These are phyloP conservation scores for Didymella segeticola DNA, from an alignment of 2,329 filamentous ascomycete genomes.

Conservation along the genomic window DNA sequence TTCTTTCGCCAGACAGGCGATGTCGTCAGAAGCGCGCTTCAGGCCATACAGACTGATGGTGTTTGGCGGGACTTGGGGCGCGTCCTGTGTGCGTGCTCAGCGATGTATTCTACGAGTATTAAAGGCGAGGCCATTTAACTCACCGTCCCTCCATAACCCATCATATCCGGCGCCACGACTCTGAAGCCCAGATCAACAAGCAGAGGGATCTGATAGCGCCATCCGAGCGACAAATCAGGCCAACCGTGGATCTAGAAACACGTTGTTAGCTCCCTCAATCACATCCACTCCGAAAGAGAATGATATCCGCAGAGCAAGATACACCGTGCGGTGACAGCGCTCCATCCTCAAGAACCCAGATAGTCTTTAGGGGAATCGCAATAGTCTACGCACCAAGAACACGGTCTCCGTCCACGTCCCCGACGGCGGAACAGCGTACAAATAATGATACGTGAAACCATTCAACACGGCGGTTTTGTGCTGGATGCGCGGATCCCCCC, in stretches of 20 bases:
- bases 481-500: slow-evolving; percentile 70
- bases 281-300: slow-evolving; percentile 4
- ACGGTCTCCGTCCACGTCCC: slow-evolving; percentile 59
- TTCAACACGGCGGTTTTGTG: slow-evolving; percentile 69
- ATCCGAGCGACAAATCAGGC: slow-evolving; percentile 83
- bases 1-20: slow-evolving; percentile 72
- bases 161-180: slow-evolving; percentile 83
- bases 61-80: slow-evolving; percentile 64
- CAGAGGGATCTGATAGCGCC: slow-evolving; percentile 86
- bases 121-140: slow-evolving; percentile 1
- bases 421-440: slow-evolving; percentile 57
- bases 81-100: slow-evolving; percentile 43
- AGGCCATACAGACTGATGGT: slow-evolving; percentile 69
- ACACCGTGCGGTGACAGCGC: no score
- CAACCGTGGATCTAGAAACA: slow-evolving; percentile 73
- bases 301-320: no score
- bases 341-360: no score
- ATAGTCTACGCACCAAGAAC: slow-evolving; percentile 54
- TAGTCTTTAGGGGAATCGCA: no score
- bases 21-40: slow-evolving; percentile 74
- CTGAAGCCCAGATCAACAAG: slow-evolving; percentile 75
- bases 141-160: slow-evolving; percentile 83
- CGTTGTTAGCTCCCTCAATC: not conserved
- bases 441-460: slow-evolving; percentile 72
- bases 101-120: not conserved